These are phyloP conservation scores for Naegleria lovaniensis DNA, from an alignment of 208 protist genomes.

Conservation along the genomic window DNA sequence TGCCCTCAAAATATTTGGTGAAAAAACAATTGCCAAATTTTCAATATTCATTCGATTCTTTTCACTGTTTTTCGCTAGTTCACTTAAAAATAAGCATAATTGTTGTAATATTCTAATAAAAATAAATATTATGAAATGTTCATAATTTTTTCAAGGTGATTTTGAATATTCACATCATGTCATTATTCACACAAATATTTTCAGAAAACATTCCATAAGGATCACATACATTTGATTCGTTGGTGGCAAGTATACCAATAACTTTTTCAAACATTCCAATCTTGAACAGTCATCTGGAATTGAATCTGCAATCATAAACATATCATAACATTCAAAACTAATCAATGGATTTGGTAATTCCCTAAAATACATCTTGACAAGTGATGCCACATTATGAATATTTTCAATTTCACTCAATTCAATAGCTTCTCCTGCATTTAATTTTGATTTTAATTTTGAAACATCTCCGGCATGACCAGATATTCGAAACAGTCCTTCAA, in stretches of 20 bases:
- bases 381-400: not conserved
- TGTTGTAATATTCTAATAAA: not conserved
- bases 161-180: no score
- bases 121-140: no score
- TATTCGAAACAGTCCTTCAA: not conserved
- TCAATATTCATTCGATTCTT: not conserved
- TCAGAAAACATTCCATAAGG: no score
- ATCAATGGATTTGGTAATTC: slow-evolving; percentile 12
- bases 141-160: no score
- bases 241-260: not conserved
- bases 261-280: not conserved
- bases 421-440: not conserved
- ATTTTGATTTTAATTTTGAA: not conserved
- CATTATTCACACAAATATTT: no score
- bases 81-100: not conserved
- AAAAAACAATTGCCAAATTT: not conserved
- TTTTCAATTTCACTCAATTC: not conserved
- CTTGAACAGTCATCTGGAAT: not conserved
- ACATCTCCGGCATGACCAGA: not conserved
- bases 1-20: not conserved
- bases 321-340: not conserved
- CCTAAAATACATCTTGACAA: slow-evolving; percentile 13
- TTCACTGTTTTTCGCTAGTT: not conserved
- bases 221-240: not conserved
- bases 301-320: not conserved